Conservation (phyloP, 768 basidiomycete genomes). For the Leccinum truebloodii region DNA sequence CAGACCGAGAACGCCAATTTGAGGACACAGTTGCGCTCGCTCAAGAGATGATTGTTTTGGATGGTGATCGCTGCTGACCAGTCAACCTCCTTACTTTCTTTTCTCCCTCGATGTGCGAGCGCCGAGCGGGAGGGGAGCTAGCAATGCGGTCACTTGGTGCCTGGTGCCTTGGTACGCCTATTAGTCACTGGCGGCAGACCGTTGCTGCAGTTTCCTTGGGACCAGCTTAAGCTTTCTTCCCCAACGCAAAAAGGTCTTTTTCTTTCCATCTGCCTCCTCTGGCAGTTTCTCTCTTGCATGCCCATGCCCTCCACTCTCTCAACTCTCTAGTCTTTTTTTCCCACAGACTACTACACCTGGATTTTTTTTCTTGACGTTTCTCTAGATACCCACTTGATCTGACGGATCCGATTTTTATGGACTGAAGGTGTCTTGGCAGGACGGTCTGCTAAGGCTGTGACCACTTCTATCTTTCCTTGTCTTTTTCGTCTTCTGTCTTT, state of each 20-base stretch:
- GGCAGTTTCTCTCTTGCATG: neutral
- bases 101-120: neutral
- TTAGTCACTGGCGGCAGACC: neutral
- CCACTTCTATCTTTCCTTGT: neutral
- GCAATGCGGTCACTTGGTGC: neutral
- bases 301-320: neutral
- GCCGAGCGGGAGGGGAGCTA: neutral
- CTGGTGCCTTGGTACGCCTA: slow-evolving; percentile 5
- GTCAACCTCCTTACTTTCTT: neutral
- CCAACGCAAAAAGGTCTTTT: neutral
- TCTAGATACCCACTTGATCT: slow-evolving; percentile 12
- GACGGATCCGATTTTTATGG: neutral
- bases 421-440: slow-evolving; percentile 1
- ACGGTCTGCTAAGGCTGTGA: slow-evolving; percentile 5
- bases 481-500: neutral
- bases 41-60: slow-evolving; percentile 37
- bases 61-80: neutral
- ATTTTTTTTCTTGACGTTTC: slow-evolving; percentile 1
- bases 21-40: slow-evolving; percentile 66
- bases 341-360: slow-evolving; percentile 4
- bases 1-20: slow-evolving; percentile 77
- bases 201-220: neutral
- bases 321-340: neutral
- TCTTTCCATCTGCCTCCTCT: neutral
- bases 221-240: neutral